Conservation (phyloP, 148 eudicot species). For the Cornus suecica region DNA sequence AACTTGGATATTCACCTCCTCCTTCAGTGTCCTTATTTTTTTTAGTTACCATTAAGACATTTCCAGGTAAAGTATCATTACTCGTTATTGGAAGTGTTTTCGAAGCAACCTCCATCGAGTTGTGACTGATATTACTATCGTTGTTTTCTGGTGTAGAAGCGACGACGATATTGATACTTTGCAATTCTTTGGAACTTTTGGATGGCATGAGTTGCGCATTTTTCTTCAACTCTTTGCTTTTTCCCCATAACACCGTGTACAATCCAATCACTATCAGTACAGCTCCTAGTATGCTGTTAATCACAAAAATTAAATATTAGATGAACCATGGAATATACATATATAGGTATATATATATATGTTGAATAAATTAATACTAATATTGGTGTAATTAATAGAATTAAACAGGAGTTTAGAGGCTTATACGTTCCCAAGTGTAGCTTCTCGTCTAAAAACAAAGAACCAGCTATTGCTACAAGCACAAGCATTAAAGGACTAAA, state of each 20-base stretch:
- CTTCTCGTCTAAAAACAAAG: constrained; percentile 48
- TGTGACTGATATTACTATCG: neutral
- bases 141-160: neutral
- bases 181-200: neutral
- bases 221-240: neutral
- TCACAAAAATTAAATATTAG: neutral
- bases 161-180: neutral
- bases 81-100: neutral
- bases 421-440: constrained; percentile 61
- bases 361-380: neutral
- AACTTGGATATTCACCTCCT: neutral
- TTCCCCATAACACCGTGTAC: neutral
- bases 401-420: neutral
- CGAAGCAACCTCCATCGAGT: neutral
- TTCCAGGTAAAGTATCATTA: neutral
- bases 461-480: constrained; percentile 54
- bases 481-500: constrained; percentile 64
- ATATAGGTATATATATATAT: no score
- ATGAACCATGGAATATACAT: no score
- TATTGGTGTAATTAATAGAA: no score
- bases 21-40: neutral
- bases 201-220: neutral
- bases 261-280: neutral
- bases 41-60: neutral
- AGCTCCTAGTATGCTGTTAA: neutral